Percentiles rank a stretch among this genome's conserved stretches.
Evolutionary conservation across 257 asterid species (phyloP).

Genomic region (Penstemon barbatus): DNA sequence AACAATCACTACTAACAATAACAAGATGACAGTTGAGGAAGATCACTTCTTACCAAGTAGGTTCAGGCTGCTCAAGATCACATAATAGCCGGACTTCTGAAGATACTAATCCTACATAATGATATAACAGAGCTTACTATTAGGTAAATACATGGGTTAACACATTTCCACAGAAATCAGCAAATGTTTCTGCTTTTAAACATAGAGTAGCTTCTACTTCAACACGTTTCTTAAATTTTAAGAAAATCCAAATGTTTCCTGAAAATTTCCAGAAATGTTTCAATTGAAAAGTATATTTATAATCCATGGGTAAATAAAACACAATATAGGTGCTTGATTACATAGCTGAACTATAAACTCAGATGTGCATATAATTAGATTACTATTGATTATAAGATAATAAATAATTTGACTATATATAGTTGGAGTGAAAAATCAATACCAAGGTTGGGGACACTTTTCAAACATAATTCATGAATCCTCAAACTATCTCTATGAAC

Average conservation of each 20-base stretch:
- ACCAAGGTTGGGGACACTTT: conserved; percentile 85
- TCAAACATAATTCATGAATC: conserved; percentile 84
- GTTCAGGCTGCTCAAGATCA: conserved; percentile 94
- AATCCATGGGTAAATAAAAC: too few species aligned
- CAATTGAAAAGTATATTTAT: too few species aligned
- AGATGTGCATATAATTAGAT: background rate
- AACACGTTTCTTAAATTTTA: too few species aligned
- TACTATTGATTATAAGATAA: background rate
- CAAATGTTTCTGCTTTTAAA: background rate
- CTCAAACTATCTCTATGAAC: conserved; percentile 75
- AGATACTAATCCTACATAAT: conserved; percentile 62
- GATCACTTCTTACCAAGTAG: conserved; percentile 70
- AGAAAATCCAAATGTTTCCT: too few species aligned
- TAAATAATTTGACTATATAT: background rate
- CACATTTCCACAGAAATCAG: background rate
- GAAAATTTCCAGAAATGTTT: too few species aligned
- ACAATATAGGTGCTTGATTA: too few species aligned
- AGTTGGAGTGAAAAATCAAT: background rate
- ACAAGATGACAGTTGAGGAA: conserved; percentile 5
- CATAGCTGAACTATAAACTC: too few species aligned
- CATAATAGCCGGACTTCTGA: conserved; percentile 86
- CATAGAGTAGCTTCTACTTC: too few species aligned
- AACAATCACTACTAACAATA: conserved; percentile 7
- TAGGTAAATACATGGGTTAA: background rate
- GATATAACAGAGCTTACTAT: conserved; percentile 7